phyloP scores from a whole-genome alignment of 2,329 filamentous ascomycete genomes.

The Pseudopyrenochaeta lycopersici region DNA sequence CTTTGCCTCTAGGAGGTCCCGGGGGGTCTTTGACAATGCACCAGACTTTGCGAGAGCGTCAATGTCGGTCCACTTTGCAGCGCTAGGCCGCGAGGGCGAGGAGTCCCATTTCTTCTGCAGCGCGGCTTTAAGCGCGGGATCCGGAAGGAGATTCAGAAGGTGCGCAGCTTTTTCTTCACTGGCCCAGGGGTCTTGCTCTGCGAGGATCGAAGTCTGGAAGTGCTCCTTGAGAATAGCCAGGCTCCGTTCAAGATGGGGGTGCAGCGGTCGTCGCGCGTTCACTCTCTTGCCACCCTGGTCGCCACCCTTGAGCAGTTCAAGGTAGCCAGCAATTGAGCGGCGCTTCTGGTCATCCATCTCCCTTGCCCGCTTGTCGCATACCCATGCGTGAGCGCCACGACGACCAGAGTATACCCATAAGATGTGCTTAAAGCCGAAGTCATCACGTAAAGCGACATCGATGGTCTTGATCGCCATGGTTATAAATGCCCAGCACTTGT shows the following conservation, averaged over 20 bases:
- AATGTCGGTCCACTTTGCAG: slow-evolving; percentile 93
- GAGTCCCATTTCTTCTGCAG: slow-evolving; percentile 92
- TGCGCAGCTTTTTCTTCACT: slow-evolving; percentile 73
- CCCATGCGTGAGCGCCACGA: slow-evolving; percentile 96
- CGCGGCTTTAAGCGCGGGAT: slow-evolving; percentile 77
- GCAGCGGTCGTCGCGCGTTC: slow-evolving; percentile 82
- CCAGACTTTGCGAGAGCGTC: slow-evolving; percentile 83
- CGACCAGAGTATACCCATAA: slow-evolving; percentile 99
- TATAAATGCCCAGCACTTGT: slow-evolving; percentile 95
- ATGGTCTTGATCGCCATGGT: slow-evolving; percentile 97
- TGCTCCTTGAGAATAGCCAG: slow-evolving; percentile 83
- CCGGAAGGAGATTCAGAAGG: slow-evolving; percentile 84
- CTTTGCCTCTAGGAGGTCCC: slow-evolving; percentile 83
- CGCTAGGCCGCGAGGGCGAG: slow-evolving; percentile 77
- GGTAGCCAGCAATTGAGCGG: slow-evolving; percentile 84
- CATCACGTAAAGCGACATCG: slow-evolving; percentile 84
- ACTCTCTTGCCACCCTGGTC: slow-evolving; percentile 87
- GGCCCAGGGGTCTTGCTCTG: slow-evolving; percentile 86
- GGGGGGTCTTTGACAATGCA: slow-evolving; percentile 75
- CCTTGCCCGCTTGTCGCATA: slow-evolving; percentile 89
- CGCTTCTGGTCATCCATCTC: slow-evolving; percentile 86
- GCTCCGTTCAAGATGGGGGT: slow-evolving; percentile 89
- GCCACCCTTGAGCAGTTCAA: slow-evolving; percentile 89
- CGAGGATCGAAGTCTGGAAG: slow-evolving; percentile 84
- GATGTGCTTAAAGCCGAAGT: slow-evolving; percentile 97